These are phyloP conservation scores for Pleurotus salmoneostramineus DNA, from an alignment of 768 basidiomycete species.

Conservation along the genomic window DNA sequence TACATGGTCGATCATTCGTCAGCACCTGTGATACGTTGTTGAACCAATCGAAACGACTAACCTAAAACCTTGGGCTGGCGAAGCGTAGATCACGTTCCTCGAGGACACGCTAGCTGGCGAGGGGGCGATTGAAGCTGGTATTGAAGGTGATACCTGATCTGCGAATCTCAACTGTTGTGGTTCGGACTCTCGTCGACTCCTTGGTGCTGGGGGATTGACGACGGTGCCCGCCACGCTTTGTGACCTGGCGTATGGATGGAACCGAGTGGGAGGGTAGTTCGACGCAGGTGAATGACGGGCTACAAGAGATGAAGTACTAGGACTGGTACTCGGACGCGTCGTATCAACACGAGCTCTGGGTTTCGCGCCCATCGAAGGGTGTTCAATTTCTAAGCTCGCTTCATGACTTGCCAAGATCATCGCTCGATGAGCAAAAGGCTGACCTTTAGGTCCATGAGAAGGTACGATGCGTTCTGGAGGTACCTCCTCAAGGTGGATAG, in stretches of 20 bases:
- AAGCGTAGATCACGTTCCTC: conserved; percentile 18
- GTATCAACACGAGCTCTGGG: conserved; percentile 19
- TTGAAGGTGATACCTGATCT: conserved; percentile 15
- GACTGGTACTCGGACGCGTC: conserved; percentile 14
- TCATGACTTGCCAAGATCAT: conserved; percentile 22
- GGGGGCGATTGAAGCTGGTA: conserved; percentile 16
- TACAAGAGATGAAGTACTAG: conserved; percentile 16
- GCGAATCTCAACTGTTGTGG: conserved; percentile 21
- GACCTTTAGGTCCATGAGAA: conserved; percentile 17
- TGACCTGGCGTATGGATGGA: conserved; percentile 25
- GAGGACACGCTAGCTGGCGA: conserved; percentile 21
- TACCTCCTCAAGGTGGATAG: conserved; percentile 24
- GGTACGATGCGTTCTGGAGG: conserved; percentile 23
- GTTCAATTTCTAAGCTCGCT: conserved; percentile 18
- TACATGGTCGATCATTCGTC: background rate
- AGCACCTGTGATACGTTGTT: background rate
- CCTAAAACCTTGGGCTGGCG: conserved; percentile 8
- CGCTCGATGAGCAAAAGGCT: background rate
- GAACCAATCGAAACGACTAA: conserved; percentile 3
- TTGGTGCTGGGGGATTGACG: conserved; percentile 1
- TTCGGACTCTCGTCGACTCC: conserved; percentile 10
- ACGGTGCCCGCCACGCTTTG: conserved; percentile 15
- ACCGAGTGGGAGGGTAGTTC: conserved; percentile 17
- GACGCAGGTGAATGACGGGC: conserved; percentile 12
- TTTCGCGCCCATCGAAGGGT: conserved; percentile 18